Base-by-base conservation (phyloP, 768 basidiomycete species). In the Russula griseocarnosa region DNA sequence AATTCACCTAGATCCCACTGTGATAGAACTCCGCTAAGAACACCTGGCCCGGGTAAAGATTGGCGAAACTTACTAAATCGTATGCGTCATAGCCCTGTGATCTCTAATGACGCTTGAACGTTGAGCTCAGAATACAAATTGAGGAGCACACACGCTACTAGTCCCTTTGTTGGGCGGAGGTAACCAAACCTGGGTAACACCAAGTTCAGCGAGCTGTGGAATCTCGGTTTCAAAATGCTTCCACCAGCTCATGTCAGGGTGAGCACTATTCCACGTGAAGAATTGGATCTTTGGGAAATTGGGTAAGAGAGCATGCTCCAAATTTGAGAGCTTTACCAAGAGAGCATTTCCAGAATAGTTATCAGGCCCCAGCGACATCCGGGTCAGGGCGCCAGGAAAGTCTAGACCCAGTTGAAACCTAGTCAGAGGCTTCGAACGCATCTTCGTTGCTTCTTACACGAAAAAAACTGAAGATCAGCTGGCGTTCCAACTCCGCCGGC, bases 1-100 rank as follows among this genome's bases (percentile, higher is more conserved):
- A 93, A 93, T 75, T 93, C 91, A 40, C 91, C 91, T 20, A 94
- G 74, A 72, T 94, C 91, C 91, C 92, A 94, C 90, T 93, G 58
- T 6, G 26, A 57, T 61, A 49, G n/a, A 22, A 50, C 26, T 26
- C 13, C 44, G 11, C 32, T 51, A 13, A 59, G 52, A 61, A 28
- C 42, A 34, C 52, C 42, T 11, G 1, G 24, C 50, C 34, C 34
- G 44, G 14, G 26, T 36, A 32, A 36, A n/a, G 38, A 71, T 77
- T 59, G 38, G 32, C 3, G 18, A 34, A 28, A 52, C 14, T 65
- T 74, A 92, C 90, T 75, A 93, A 71, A 71, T 93, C 92, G 73
- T 93, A 93, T 1, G 88, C 91, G 72, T 93, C 91, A 68, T 93
- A 93, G 30, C 91, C 91, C 68, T 86, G 81, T 22, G 88, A 88